These are phyloP conservation scores for Thielaviopsis ethacetica DNA, from an alignment of 2,329 filamentous ascomycete genomes.

Conservation along the genomic window DNA sequence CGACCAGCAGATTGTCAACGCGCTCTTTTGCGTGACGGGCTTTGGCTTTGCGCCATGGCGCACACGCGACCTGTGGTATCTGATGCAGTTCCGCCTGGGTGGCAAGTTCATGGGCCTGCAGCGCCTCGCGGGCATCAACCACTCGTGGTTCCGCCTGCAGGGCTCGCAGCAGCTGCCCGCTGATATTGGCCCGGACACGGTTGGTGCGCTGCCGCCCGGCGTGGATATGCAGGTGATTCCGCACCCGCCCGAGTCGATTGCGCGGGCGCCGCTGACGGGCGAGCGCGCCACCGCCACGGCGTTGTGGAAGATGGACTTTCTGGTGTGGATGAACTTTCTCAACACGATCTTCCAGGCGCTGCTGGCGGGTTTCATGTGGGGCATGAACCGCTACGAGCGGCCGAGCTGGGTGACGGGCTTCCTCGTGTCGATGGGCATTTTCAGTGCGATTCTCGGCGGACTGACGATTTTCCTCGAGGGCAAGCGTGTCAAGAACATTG, in stretches of 20 bases:
- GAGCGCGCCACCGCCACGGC: slow-evolving; percentile 48
- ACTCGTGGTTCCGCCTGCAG: slow-evolving; percentile 57
- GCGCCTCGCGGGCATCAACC: slow-evolving; percentile 56
- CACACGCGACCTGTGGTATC: slow-evolving; percentile 61
- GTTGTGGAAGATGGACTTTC: slow-evolving; percentile 62
- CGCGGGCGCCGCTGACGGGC: slow-evolving; percentile 55
- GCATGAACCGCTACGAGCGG: slow-evolving; percentile 53
- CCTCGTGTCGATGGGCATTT: slow-evolving; percentile 57
- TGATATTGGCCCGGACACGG: slow-evolving; percentile 34
- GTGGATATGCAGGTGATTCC: slow-evolving; percentile 30
- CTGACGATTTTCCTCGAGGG: slow-evolving; percentile 56
- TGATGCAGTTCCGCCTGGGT: slow-evolving; percentile 45
- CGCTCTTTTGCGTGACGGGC: slow-evolving; percentile 69
- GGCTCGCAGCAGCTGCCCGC: slow-evolving; percentile 44
- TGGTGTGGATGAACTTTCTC: slow-evolving; percentile 61
- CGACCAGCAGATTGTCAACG: slow-evolving; percentile 56
- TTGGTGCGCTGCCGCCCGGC: slow-evolving; percentile 24
- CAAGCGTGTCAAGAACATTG: slow-evolving; percentile 52
- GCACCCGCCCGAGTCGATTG: slow-evolving; percentile 44
- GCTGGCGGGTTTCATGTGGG: slow-evolving; percentile 73
- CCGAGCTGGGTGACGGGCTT: slow-evolving; percentile 67
- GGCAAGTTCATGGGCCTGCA: slow-evolving; percentile 41
- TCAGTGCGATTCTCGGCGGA: slow-evolving; percentile 49
- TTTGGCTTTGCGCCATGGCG: slow-evolving; percentile 78
- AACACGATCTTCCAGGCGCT: slow-evolving; percentile 66